These are phyloP conservation scores for Microbotryum saponariae DNA, from an alignment of 1,284 basidiomycete genomes.

Conservation along the genomic window DNA sequence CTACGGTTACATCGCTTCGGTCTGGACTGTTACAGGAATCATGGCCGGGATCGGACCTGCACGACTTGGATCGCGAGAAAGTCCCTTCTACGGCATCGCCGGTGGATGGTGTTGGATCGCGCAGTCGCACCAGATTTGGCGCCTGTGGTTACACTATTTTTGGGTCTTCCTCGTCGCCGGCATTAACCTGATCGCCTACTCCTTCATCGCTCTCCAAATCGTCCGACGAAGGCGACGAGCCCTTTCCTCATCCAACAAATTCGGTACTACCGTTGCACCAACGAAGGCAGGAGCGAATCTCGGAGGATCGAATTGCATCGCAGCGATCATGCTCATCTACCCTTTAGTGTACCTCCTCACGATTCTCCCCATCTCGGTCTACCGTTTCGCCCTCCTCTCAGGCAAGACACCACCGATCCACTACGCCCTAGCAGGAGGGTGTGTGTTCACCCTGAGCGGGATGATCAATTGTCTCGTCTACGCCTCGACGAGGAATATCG, in stretches of 20 bases:
- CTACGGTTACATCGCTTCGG: not conserved
- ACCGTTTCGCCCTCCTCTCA: slow-evolving; percentile 12
- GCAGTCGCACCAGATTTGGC: not conserved
- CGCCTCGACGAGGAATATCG: slow-evolving; percentile 16
- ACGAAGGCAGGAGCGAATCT: not conserved
- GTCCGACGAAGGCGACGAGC: not conserved
- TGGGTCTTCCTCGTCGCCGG: slow-evolving; percentile 17
- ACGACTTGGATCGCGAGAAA: not conserved
- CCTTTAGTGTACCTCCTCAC: slow-evolving; percentile 15
- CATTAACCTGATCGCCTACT: slow-evolving; percentile 10
- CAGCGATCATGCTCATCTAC: slow-evolving; percentile 13
- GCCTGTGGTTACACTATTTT: slow-evolving; percentile 12
- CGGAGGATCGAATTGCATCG: not conserved
- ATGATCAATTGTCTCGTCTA: slow-evolving; percentile 16
- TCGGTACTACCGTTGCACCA: no score
- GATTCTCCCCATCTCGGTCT: slow-evolving; percentile 14
- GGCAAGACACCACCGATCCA: slow-evolving; percentile 2
- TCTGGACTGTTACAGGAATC: slow-evolving; percentile 2
- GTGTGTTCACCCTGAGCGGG: slow-evolving; percentile 16
- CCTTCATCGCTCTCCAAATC: slow-evolving; percentile 8
- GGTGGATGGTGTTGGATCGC: slow-evolving; percentile 25
- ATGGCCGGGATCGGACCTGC: slow-evolving; percentile 8
- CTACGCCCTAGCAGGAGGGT: slow-evolving; percentile 9
- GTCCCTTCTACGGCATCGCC: slow-evolving; percentile 15
- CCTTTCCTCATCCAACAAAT: no score